Base-by-base conservation (phyloP, 1,284 basidiomycete species). In the Ustilago curta region DNA sequence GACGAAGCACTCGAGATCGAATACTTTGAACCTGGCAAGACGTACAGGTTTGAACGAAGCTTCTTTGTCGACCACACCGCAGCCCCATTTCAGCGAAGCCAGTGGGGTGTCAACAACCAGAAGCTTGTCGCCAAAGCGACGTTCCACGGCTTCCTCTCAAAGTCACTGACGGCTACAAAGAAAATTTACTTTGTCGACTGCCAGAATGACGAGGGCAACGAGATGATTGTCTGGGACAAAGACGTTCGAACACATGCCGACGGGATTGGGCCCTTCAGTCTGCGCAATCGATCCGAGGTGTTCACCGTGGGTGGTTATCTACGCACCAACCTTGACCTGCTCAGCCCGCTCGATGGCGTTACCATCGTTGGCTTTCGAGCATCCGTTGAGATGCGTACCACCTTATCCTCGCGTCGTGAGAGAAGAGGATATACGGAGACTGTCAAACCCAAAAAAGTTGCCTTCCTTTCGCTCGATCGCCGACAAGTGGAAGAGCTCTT, bases 141-240 rank as follows among this genome's bases (percentile, higher is more conserved):
- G 7, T 63, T 67, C 49, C 51, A 67, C 42, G 59, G 59, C 6
- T 14, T 63, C 0, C 23, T 67, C 4, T 54, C 55, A 29, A 67
- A 50, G 23, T 45, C 70, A 1, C 3, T 72, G 48, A 57, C 63
- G 9, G 70, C 64, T 3, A 48, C 39, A 14, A 66, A 66, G 51
- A 60, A 58, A n/a, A 55, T 71, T 12, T 71, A 66, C 55, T 66
- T 71, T 40, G 37, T 71, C 54, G 69, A 71, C 48, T 71, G 69
- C 45, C 54, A 71, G 27, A 57, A 50, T 45, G 63, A 66, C 19
- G 59, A 58, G 11, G 61, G 60, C 8, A 65, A 71, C 51, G 59
- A 61, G 19, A 71, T 71, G 69, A 66, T 71, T 31, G 54, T 57
- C 25, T 66, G 53, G 51, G 69, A 71, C 32, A 55, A 57, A 29